A percentile compares a stretch with the other conserved stretches of the same genome.
Evolutionary conservation across 805 yeast genomes (phyloP).

Genomic region (Barnettozyma siamensis): DNA sequence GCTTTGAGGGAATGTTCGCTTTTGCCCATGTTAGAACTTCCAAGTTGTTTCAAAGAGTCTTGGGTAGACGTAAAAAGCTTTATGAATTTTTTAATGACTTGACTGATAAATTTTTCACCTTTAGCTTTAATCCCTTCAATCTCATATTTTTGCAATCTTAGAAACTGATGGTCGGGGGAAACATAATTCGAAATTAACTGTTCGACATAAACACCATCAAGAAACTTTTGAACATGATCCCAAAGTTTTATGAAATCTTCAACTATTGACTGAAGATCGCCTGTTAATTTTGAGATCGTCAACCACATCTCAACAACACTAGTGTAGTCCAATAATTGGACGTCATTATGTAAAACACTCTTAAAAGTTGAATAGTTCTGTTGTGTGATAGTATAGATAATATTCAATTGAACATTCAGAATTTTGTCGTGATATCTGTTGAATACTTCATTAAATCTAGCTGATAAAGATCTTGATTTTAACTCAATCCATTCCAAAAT

Average conservation of each 20-base stretch:
- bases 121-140: conserved; percentile 33
- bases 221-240: conserved; percentile 48
- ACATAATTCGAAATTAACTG: conserved; percentile 26
- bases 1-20: not conserved
- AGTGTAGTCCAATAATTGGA: conserved; percentile 43
- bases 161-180: conserved; percentile 31
- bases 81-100: conserved; percentile 27
- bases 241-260: conserved; percentile 45
- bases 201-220: conserved; percentile 41
- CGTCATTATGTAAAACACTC: conserved; percentile 13
- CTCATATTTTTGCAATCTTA: conserved; percentile 40
- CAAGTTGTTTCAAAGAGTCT: conserved; percentile 13
- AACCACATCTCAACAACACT: conserved; percentile 57
- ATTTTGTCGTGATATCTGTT: conserved; percentile 36
- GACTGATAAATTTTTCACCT: conserved; percentile 34
- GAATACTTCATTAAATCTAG: conserved; percentile 36
- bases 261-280: conserved; percentile 34
- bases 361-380: conserved; percentile 28
- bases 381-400: conserved; percentile 33
- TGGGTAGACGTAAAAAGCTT: conserved; percentile 31
- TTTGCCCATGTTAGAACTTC: not conserved
- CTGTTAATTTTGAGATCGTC: conserved; percentile 35
- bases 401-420: conserved; percentile 33
- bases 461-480: conserved; percentile 37
- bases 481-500: conserved; percentile 54